Percentiles rank a stretch among this genome's conserved stretches.
Conservation (phyloP, 1,139 yeast genomes). For the Pichia cactophila region DNA sequence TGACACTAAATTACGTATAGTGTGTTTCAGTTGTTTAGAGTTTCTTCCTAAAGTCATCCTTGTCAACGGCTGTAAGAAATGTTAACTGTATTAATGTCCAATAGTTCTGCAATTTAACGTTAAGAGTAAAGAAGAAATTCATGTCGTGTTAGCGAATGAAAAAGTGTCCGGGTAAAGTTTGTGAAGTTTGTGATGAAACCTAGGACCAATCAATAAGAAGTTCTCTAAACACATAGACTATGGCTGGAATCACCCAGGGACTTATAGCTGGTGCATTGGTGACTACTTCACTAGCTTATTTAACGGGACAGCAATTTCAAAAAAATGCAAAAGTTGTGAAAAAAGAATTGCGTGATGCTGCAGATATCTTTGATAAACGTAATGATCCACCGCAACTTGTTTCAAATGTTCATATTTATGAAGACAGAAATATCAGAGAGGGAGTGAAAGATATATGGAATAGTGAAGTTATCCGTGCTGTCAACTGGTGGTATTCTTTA, state of each 20-base stretch:
- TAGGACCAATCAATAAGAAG: no score
- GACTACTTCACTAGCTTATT: constrained; percentile 58
- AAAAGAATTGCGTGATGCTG: constrained; percentile 40
- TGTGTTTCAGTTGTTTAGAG: constrained; percentile 38
- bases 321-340: constrained; percentile 42
- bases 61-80: no score
- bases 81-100: no score
- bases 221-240: neutral
- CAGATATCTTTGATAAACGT: constrained; percentile 43
- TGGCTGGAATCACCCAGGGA: constrained; percentile 55
- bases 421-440: constrained; percentile 43
- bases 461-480: constrained; percentile 59
- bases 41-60: constrained; percentile 27
- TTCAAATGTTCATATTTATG: constrained; percentile 33
- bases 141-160: neutral
- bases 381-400: constrained; percentile 36
- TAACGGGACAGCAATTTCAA: constrained; percentile 53
- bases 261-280: constrained; percentile 61
- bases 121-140: neutral
- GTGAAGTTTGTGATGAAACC: no score
- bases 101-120: no score
- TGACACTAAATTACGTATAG: constrained; percentile 55
- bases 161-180: neutral
- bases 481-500: constrained; percentile 44
- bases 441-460: constrained; percentile 80